Evolutionary conservation across 2,329 filamentous ascomycete genomes (phyloP), one percentile per base, ranked within the genome.

Genomic region (Hypoxylon sp.): DNA sequence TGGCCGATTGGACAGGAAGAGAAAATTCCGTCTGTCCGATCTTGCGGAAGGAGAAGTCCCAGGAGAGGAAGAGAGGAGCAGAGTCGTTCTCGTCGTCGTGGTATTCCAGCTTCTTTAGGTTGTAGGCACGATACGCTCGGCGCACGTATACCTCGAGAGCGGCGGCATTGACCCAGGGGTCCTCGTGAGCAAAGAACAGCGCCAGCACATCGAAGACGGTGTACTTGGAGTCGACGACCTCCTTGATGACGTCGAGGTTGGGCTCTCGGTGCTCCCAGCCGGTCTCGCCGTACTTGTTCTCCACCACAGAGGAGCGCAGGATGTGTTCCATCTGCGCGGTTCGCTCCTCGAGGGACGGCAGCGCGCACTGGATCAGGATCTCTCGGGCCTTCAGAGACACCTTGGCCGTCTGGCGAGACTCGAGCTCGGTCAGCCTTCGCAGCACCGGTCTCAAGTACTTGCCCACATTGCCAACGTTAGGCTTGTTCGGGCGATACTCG

Each of bases 241-340:
- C 94, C 79, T 96, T 96, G 75, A 99, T 88, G 59, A 96, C 80
- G 15, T 95, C 89, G 44, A 96, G 78, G 73, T 88, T 90, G 36
- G 94, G 94, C 73, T 97, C 90, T 61, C 94, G 83, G 76, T 99
- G 94, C 59, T 97, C 93, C 89, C 90, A 96, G 41, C 93, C 92
- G 54, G 90, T 92, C 80, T 99, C 94, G 52, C 94, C 94, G 67
- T 99, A 99, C 63, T 90, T 87, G n/a, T 92, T 96, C 73, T 99
- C 91, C 5, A 97, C 85, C 15, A 99, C 94, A 0, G 94, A 93
- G 17, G 93, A 96, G 52, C 92, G 90, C 46, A 99, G 81, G 60
- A 99, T 99, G 73, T 97, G 93, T 78, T 97, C 94, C 93, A 99
- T 97, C 77, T 99, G 94, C 5, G 88, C 83, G 17, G 90, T 89